phyloP scores from a whole-genome alignment of 768 basidiomycete genomes.

The Stropharia rugosoannulata region DNA sequence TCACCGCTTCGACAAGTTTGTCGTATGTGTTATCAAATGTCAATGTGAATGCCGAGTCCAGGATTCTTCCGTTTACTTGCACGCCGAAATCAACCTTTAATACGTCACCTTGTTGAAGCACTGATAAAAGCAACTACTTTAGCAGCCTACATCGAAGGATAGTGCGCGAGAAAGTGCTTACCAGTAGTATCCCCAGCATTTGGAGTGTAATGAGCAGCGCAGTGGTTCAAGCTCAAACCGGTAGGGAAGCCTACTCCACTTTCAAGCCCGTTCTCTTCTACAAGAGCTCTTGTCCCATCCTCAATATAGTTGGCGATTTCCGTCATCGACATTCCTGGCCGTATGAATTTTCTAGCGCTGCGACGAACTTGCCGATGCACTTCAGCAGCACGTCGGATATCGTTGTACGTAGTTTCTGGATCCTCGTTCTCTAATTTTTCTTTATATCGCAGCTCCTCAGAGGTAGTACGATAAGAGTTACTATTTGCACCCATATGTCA shows the following conservation, averaged over 20 bases:
- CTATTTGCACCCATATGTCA: conserved; percentile 35
- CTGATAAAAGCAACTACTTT: conserved; percentile 35
- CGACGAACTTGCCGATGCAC: conserved; percentile 91
- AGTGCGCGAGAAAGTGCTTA: conserved; percentile 25
- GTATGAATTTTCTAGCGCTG: conserved; percentile 79
- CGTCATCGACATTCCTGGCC: conserved; percentile 91
- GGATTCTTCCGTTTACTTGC: conserved; percentile 93
- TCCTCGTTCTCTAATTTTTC: conserved; percentile 80
- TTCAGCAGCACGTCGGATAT: conserved; percentile 91
- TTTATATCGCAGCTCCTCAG: conserved; percentile 85
- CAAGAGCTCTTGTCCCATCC: conserved; percentile 85
- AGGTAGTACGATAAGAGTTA: conserved; percentile 85
- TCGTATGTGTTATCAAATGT: conserved; percentile 89
- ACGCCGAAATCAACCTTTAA: conserved; percentile 98
- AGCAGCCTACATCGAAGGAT: conserved; percentile 8
- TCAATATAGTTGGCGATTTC: conserved; percentile 95
- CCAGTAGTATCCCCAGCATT: conserved; percentile 88
- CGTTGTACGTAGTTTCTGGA: conserved; percentile 82
- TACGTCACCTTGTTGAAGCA: conserved; percentile 80
- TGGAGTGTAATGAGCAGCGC: conserved; percentile 95
- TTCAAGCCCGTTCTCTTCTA: conserved; percentile 87
- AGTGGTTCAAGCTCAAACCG: conserved; percentile 89
- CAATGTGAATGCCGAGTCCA: conserved; percentile 95
- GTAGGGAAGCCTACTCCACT: conserved; percentile 95
- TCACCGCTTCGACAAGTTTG: conserved; percentile 85